Conservation (phyloP, 179 eudicot genomes). For the Spergularia azorica region DNA sequence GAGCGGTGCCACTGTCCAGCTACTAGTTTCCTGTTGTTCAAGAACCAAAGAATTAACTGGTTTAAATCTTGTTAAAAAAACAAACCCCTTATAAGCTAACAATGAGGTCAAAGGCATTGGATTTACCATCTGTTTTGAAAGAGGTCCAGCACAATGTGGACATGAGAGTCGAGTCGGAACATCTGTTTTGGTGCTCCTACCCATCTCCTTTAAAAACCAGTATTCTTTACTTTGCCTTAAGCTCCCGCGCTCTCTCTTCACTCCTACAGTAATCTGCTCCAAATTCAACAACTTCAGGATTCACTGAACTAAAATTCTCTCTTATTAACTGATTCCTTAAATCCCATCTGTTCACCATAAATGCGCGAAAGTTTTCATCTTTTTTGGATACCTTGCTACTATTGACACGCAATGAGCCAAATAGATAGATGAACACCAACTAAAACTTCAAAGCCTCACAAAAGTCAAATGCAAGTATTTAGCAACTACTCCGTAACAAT, state of each 20-base stretch:
- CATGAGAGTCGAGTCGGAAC: slow-evolving; percentile 29
- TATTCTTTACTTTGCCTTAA: too few relatives aligned
- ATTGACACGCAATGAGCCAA: too few relatives aligned
- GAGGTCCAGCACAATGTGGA: slow-evolving; percentile 64
- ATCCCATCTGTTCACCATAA: too few relatives aligned
- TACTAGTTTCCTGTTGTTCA: slow-evolving; percentile 60
- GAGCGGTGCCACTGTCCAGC: slow-evolving; percentile 76
- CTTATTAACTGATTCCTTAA: too few relatives aligned
- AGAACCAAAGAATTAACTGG: slow-evolving; percentile 2
- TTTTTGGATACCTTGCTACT: too few relatives aligned
- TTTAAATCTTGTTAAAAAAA: background rate
- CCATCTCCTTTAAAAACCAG: slow-evolving; percentile 11
- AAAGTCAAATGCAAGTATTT: too few relatives aligned
- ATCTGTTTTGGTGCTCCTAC: slow-evolving; percentile 2
- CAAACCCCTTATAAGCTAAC: background rate
- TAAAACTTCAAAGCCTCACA: too few relatives aligned
- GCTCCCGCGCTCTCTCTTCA: background rate
- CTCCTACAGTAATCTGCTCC: background rate
- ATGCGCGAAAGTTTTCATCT: too few relatives aligned
- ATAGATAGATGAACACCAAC: too few relatives aligned
- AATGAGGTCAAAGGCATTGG: background rate
- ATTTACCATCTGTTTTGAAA: slow-evolving; percentile 51
- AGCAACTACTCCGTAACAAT: too few relatives aligned
- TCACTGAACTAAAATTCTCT: too few relatives aligned
- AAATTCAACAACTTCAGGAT: too few relatives aligned